Conservation (phyloP, 306 rosid genomes). For the Quillaja saponaria region DNA sequence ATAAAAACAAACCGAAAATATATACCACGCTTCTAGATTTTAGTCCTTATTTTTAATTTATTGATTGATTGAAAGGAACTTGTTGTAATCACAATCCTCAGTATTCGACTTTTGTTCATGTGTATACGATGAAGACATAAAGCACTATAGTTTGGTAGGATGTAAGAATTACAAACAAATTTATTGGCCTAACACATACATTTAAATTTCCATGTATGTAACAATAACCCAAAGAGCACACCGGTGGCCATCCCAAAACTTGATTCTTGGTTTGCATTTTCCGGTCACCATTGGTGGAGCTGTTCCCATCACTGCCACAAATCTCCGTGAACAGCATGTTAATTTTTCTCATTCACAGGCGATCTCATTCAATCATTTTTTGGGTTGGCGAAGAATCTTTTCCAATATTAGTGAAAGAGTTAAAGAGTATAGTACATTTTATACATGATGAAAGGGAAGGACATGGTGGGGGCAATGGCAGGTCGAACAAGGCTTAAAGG, state of each 20-base stretch:
- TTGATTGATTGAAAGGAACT: no score
- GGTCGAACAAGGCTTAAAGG: conserved; percentile 62
- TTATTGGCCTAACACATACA: no score
- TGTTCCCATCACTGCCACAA: conserved; percentile 18
- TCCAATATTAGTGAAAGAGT: not conserved
- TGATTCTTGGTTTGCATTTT: conserved; percentile 37
- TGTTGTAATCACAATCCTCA: no score
- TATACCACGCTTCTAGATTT: no score
- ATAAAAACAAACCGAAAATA: no score
- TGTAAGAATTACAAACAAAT: no score
- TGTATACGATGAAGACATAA: no score
- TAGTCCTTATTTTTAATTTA: no score
- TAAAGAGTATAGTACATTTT: not conserved
- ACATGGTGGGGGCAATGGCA: conserved; percentile 67
- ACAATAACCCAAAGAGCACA: conserved; percentile 70
- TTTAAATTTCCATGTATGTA: conserved; percentile 47
- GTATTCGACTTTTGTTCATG: no score
- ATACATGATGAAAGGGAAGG: conserved; percentile 14
- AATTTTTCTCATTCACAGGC: conserved; percentile 46
- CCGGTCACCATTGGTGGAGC: conserved; percentile 13
- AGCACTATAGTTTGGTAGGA: no score
- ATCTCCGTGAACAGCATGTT: conserved; percentile 71
- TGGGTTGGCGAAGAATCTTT: not conserved
- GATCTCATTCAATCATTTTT: not conserved
- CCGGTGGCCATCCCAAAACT: conserved; percentile 97